A percentile compares a stretch with the other conserved stretches of the same genome.
phyloP scores from a whole-genome alignment of 208 protist species.

The Strigomonas culicis region DNA sequence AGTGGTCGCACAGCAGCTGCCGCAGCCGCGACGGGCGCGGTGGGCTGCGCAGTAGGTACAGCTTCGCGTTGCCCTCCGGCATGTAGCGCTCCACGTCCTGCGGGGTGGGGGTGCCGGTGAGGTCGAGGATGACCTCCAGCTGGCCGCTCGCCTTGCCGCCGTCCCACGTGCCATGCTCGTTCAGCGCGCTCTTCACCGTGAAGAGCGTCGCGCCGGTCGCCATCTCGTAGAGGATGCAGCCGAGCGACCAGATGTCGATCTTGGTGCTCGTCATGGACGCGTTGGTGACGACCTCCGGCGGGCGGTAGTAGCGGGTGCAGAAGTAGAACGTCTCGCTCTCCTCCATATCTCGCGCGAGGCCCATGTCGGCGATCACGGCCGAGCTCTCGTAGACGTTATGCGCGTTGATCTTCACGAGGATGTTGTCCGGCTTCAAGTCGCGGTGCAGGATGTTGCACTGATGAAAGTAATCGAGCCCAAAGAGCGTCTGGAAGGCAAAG shows the following conservation, averaged over 20 bases:
- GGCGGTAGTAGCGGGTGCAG: slow-evolving; percentile 95
- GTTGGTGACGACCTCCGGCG: slow-evolving; percentile 93
- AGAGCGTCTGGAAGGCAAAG: slow-evolving; percentile 85
- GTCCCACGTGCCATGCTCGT: slow-evolving; percentile 72
- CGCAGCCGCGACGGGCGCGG: slow-evolving; percentile 51
- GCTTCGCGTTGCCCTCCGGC: slow-evolving; percentile 67
- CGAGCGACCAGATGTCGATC: slow-evolving; percentile 93
- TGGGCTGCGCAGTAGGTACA: slow-evolving; percentile 68
- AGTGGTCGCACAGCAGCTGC: slow-evolving; percentile 44
- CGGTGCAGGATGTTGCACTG: slow-evolving; percentile 92
- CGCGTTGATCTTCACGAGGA: slow-evolving; percentile 86
- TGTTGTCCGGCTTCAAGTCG: slow-evolving; percentile 97
- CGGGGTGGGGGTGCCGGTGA: slow-evolving; percentile 59
- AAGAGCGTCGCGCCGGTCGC: slow-evolving; percentile 94
- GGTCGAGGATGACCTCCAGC: slow-evolving; percentile 82
- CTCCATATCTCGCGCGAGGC: slow-evolving; percentile 75
- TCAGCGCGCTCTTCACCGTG: slow-evolving; percentile 60
- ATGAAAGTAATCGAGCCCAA: slow-evolving; percentile 89
- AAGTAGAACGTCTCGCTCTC: slow-evolving; percentile 91
- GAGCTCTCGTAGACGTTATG: slow-evolving; percentile 62
- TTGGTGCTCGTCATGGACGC: slow-evolving; percentile 51
- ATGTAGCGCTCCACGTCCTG: slow-evolving; percentile 72
- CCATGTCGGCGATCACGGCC: slow-evolving; percentile 83
- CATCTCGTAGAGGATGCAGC: slow-evolving; percentile 95
- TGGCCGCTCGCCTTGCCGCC: slow-evolving; percentile 69